Evolutionary conservation across 352 stramenopile species (phyloP).

Genomic region (Hyaloperonospora arabidopsidis): DNA sequence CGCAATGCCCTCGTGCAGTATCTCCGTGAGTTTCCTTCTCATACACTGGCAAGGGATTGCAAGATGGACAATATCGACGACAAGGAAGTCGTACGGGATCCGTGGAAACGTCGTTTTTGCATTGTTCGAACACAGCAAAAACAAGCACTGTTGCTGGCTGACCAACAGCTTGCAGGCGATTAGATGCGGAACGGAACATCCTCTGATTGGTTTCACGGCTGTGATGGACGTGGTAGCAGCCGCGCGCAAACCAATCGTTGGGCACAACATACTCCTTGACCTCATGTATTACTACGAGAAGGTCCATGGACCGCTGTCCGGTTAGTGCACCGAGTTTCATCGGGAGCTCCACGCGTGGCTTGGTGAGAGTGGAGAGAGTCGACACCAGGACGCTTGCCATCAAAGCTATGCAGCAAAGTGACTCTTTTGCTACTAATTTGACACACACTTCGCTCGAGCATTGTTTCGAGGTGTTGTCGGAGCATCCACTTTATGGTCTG

Average conservation of each 20-base stretch:
- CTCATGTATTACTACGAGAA: constrained; percentile 76
- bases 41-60: constrained; percentile 49
- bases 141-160: constrained; percentile 25
- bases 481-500: constrained; percentile 61
- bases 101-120: constrained; percentile 59
- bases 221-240: constrained; percentile 47
- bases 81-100: constrained; percentile 32
- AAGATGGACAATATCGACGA: constrained; percentile 48
- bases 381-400: constrained; percentile 71
- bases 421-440: constrained; percentile 51
- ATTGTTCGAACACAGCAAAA: constrained; percentile 30
- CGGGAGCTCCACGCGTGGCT: constrained; percentile 50
- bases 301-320: constrained; percentile 54
- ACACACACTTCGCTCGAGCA: constrained; percentile 57
- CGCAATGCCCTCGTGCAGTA: constrained; percentile 49
- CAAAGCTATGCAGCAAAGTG: constrained; percentile 52
- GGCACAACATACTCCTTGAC: constrained; percentile 77
- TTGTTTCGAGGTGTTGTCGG: constrained; percentile 48
- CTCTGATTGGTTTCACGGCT: constrained; percentile 56
- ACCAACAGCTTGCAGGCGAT: constrained; percentile 24
- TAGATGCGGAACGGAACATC: constrained; percentile 42
- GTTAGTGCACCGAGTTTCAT: constrained; percentile 48
- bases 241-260: constrained; percentile 46
- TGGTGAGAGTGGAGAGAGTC: constrained; percentile 29
- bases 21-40: constrained; percentile 35